These are phyloP conservation scores for Aspergillus phoenicis DNA, from an alignment of 2,329 filamentous ascomycete genomes.

Conservation along the genomic window DNA sequence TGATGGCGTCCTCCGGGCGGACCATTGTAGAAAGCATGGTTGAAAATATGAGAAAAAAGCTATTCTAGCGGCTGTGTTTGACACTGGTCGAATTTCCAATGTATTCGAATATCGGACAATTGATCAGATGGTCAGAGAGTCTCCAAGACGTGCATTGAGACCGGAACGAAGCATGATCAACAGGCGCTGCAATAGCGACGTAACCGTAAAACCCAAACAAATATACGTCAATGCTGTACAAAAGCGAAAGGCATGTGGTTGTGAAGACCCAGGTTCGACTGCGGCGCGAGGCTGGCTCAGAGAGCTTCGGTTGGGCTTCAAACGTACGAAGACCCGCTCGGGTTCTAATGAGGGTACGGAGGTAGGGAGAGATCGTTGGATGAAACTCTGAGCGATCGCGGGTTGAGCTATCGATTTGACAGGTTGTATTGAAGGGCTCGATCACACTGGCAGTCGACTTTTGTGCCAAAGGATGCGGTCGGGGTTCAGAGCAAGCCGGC, in stretches of 20 bases:
- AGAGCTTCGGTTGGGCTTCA: conserved; percentile 18
- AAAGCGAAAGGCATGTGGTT: not conserved
- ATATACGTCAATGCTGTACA: not conserved
- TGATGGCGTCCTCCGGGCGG: conserved; percentile 42
- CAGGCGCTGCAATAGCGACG: conserved; percentile 11
- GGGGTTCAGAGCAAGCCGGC: conserved; percentile 5
- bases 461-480: conserved; percentile 11
- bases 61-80: not conserved
- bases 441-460: conserved; percentile 7
- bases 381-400: conserved; percentile 3
- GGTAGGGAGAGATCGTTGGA: conserved; percentile 12
- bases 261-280: conserved; percentile 2
- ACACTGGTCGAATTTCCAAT: not conserved
- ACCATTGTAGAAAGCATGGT: conserved; percentile 40
- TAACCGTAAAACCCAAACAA: conserved; percentile 2
- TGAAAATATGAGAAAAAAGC: conserved; percentile 7
- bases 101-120: conserved; percentile 9
- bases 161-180: conserved; percentile 27
- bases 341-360: conserved; percentile 5
- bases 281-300: conserved; percentile 16
- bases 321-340: conserved; percentile 15
- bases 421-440: conserved; percentile 17
- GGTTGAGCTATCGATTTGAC: conserved; percentile 21
- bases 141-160: conserved; percentile 15
- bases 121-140: conserved; percentile 21